Conservation (phyloP, 768 basidiomycete species). For the Boletus speciosus region DNA sequence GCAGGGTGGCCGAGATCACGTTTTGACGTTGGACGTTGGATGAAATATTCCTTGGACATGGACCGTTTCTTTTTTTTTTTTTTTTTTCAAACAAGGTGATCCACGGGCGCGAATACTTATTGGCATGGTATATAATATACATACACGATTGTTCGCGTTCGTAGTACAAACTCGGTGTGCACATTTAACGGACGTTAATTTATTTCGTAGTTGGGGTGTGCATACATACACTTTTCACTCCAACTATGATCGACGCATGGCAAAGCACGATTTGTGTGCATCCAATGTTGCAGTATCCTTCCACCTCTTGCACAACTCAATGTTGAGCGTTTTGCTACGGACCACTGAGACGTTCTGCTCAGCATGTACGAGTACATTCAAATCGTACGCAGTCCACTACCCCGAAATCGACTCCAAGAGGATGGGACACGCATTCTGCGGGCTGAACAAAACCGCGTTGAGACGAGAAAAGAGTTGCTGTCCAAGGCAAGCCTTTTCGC, state of each 20-base stretch:
- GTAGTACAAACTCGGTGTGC: neutral
- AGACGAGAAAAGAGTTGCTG: constrained; percentile 43
- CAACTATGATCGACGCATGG: neutral
- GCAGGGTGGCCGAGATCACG: constrained; percentile 11
- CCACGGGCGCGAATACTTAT: neutral
- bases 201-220: neutral
- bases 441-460: constrained; percentile 51
- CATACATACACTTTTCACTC: neutral
- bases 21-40: neutral
- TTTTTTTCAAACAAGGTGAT: too few relatives aligned
- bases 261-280: neutral
- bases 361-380: constrained; percentile 7
- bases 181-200: neutral
- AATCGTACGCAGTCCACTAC: constrained; percentile 6
- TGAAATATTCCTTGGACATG: neutral
- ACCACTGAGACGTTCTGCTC: constrained; percentile 13
- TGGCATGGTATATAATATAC: neutral
- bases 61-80: neutral
- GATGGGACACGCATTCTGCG: constrained; percentile 52
- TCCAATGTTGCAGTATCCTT: neutral
- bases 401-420: neutral
- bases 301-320: neutral
- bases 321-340: constrained; percentile 12
- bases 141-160: neutral
- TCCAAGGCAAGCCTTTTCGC: constrained; percentile 37